A percentile compares a stretch with the other conserved stretches of the same genome.
Conservation (phyloP, 768 basidiomycete species). For the Trametes gibbosa region DNA sequence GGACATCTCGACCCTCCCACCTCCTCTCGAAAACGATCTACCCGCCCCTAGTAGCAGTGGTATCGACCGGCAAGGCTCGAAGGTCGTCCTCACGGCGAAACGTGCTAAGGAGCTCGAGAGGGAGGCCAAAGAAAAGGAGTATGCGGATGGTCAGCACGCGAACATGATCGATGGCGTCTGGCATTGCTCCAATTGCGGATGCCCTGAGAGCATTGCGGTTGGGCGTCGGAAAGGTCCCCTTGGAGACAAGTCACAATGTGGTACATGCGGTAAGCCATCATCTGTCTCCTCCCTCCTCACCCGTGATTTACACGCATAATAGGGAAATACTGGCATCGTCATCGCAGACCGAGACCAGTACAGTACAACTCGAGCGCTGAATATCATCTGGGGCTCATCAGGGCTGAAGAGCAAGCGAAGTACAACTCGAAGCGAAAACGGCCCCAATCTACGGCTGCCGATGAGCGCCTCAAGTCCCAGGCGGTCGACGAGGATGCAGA, state of each 20-base stretch:
- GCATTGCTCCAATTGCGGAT: slow-evolving; percentile 95
- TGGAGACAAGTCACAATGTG: slow-evolving; percentile 89
- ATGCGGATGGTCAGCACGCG: slow-evolving; percentile 77
- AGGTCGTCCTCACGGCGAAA: slow-evolving; percentile 51
- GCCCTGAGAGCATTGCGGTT: slow-evolving; percentile 81
- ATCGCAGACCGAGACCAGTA: slow-evolving; percentile 76
- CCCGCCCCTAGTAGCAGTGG: slow-evolving; percentile 38
- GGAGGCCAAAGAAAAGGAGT: slow-evolving; percentile 82
- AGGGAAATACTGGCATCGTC: slow-evolving; percentile 92
- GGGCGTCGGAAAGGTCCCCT: slow-evolving; percentile 87
- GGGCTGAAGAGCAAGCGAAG: slow-evolving; percentile 56
- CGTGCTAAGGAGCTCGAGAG: slow-evolving; percentile 71
- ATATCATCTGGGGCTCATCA: slow-evolving; percentile 57
- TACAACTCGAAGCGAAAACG: slow-evolving; percentile 56
- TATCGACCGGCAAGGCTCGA: slow-evolving; percentile 48
- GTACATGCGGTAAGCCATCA: slow-evolving; percentile 80
- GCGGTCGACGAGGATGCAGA: slow-evolving; percentile 32
- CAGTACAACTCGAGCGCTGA: slow-evolving; percentile 76
- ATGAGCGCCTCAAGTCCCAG: slow-evolving; percentile 35
- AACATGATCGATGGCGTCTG: slow-evolving; percentile 83
- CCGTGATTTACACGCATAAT: slow-evolving; percentile 7
- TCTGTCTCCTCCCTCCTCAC: not conserved
- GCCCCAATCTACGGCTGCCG: slow-evolving; percentile 46
- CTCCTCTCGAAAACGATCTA: slow-evolving; percentile 61
- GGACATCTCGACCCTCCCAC: slow-evolving; percentile 54